Evolutionary conservation across 805 yeast genomes (phyloP), one percentile per base, ranked within the genome.

Genomic region (Yarrowia porcina): DNA sequence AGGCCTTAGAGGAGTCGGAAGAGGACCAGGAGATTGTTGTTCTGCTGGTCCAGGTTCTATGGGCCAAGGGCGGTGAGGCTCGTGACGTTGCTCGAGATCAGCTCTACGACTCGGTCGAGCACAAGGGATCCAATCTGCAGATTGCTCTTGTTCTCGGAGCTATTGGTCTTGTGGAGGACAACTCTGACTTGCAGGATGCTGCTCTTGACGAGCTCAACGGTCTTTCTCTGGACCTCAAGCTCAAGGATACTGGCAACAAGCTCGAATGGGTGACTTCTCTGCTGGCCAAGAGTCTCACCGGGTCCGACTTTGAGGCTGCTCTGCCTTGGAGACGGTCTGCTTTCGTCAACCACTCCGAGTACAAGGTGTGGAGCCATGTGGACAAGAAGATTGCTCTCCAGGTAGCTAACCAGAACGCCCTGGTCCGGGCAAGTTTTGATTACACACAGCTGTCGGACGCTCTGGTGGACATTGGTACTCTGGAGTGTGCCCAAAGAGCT

Each of bases 21-120:
- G 84, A 83, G 54, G 83, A 88, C 4, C 84, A 82, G 66, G 81
- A 86, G 65, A 79, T 90, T n/a, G 84, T 90, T 15, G 82, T 87
- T 7, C 74, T 93, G 28, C 80, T 90, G 20, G 83, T 94, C 0
- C 96, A 91, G 70, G 87, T 92, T 0, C 77, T 94, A 56, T 88
- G 87, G 76, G 89, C 90, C 2, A 82, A 83, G 63, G 88, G 84
- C n/a, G 82, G 84, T 0, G 94, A 88, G 5, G 84, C 94, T 0
- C 86, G 84, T 64, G 87, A 85, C 66, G 92, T 91, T 0, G 97
- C 97, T 0, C 70, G 89, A 50, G 97, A 91, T 68, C 96, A 90
- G 72, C 74, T 93, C 45, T 87, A 88, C 67, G 79, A 81, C 23
- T 83, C 80, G 68, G 83, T 91, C 41, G 86, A 82, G 65, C 77